Percentiles rank a stretch among this genome's conserved stretches.
These are phyloP conservation scores for Aethionema arabicum DNA, from an alignment of 345 rosid genomes.

Conservation along the genomic window DNA sequence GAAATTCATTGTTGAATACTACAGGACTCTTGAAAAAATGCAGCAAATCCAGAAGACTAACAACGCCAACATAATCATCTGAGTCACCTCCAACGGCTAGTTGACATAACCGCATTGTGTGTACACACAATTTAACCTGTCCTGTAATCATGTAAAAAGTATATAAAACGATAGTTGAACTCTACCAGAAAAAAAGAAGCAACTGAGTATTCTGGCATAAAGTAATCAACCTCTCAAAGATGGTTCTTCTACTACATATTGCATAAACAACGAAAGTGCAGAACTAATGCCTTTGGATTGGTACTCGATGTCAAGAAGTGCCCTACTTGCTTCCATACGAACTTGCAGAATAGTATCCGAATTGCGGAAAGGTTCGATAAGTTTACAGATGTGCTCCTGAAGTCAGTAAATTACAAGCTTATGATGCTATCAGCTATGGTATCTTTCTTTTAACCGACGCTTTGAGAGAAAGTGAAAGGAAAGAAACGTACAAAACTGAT, in stretches of 20 bases:
- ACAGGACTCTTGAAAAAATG: constrained; percentile 65
- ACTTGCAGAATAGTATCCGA: constrained; percentile 63
- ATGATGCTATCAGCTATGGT: constrained; percentile 27
- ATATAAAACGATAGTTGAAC: constrained; percentile 14
- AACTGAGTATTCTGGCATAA: constrained; percentile 11
- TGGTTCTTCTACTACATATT: constrained; percentile 70
- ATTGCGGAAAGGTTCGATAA: constrained; percentile 73
- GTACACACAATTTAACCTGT: constrained; percentile 74
- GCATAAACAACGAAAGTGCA: constrained; percentile 63
- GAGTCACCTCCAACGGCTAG: constrained; percentile 49
- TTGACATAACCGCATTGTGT: constrained; percentile 82
- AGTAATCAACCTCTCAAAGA: constrained; percentile 72
- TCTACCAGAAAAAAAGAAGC: constrained; percentile 15
- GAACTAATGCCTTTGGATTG: constrained; percentile 81
- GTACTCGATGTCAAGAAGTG: constrained; percentile 88
- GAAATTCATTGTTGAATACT: constrained; percentile 69
- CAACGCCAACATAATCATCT: constrained; percentile 45
- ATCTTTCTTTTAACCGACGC: constrained; percentile 11
- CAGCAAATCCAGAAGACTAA: constrained; percentile 64
- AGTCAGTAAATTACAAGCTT: constrained; percentile 25
- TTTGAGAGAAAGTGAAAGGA: constrained; percentile 4
- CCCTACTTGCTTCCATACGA: constrained; percentile 84
- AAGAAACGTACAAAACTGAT: constrained; percentile 65
- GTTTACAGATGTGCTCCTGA: constrained; percentile 79
- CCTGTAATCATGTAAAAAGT: constrained; percentile 56